phyloP scores from a whole-genome alignment of 2,329 filamentous ascomycete genomes.

The Fusarium sp. region DNA sequence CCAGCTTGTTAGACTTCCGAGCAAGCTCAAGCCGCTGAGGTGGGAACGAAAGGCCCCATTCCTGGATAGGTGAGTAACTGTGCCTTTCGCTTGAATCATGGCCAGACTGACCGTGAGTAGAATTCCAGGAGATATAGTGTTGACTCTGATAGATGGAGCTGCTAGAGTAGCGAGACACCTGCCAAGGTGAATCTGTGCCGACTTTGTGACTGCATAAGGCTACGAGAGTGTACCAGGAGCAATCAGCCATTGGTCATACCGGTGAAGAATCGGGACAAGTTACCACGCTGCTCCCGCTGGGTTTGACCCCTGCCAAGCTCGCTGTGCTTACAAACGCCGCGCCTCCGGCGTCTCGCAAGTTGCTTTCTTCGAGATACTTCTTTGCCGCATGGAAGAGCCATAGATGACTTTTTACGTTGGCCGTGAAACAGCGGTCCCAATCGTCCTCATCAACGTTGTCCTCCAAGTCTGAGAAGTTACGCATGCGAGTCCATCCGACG shows the following conservation, averaged over 20 bases:
- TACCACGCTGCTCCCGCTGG: conserved; percentile 5
- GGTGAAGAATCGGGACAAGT: background rate
- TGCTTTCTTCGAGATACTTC: conserved; percentile 1
- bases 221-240: background rate
- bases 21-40: background rate
- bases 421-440: conserved; percentile 3
- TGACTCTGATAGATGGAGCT: background rate
- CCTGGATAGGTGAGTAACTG: background rate
- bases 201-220: conserved; percentile 1
- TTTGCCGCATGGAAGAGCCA: conserved; percentile 7
- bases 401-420: conserved; percentile 6
- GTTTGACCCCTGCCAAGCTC: conserved; percentile 3
- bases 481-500: conserved; percentile 4
- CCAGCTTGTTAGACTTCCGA: background rate
- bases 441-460: background rate
- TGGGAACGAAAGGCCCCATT: conserved; percentile 1
- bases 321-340: conserved; percentile 2
- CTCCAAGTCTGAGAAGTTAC: conserved; percentile 3
- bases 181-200: background rate
- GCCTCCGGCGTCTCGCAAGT: background rate
- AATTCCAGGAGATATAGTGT: background rate
- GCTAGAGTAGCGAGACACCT: background rate
- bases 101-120: background rate
- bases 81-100: background rate
- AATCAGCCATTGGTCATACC: background rate